phyloP scores from a whole-genome alignment of 2,329 filamentous ascomycete genomes.

The Sporothrix schenckii region DNA sequence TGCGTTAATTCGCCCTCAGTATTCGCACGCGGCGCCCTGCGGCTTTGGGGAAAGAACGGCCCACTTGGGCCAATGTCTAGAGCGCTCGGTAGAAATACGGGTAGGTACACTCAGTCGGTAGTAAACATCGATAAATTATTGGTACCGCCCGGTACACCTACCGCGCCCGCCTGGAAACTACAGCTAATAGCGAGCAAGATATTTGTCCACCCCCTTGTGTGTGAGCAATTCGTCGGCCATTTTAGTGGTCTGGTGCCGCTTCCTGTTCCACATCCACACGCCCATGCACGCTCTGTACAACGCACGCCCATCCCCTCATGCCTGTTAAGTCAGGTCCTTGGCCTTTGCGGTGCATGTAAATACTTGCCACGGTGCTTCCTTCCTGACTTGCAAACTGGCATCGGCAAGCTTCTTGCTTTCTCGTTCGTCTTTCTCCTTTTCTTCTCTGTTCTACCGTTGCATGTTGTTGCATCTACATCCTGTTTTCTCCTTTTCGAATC shows the following conservation, averaged over 20 bases:
- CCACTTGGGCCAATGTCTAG: slow-evolving; percentile 22
- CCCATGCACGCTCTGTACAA: neutral
- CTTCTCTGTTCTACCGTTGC: slow-evolving; percentile 17
- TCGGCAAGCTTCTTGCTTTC: slow-evolving; percentile 30
- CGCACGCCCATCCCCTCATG: slow-evolving; percentile 16
- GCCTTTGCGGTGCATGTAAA: slow-evolving; percentile 28
- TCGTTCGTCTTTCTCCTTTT: slow-evolving; percentile 13
- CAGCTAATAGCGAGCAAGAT: slow-evolving; percentile 36
- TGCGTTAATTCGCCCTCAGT: neutral
- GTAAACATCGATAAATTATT: neutral
- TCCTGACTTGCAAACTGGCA: slow-evolving; percentile 20
- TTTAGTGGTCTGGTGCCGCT: slow-evolving; percentile 25
- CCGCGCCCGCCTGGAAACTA: neutral
- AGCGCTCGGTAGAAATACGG: slow-evolving; percentile 25
- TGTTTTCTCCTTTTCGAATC: neutral
- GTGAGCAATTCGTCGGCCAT: slow-evolving; percentile 30
- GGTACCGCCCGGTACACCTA: slow-evolving; percentile 26
- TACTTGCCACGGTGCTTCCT: slow-evolving; percentile 26
- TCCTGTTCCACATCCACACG: slow-evolving; percentile 8
- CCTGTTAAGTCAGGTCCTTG: slow-evolving; percentile 7
- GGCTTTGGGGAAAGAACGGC: slow-evolving; percentile 23
- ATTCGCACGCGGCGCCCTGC: slow-evolving; percentile 23
- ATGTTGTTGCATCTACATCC: slow-evolving; percentile 14
- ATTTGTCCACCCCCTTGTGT: slow-evolving; percentile 31
- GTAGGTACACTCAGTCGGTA: neutral